A percentile compares a stretch with the other conserved stretches of the same genome.
These are phyloP conservation scores for Venturia effusa DNA, from an alignment of 2,329 filamentous ascomycete species.

Conservation along the genomic window DNA sequence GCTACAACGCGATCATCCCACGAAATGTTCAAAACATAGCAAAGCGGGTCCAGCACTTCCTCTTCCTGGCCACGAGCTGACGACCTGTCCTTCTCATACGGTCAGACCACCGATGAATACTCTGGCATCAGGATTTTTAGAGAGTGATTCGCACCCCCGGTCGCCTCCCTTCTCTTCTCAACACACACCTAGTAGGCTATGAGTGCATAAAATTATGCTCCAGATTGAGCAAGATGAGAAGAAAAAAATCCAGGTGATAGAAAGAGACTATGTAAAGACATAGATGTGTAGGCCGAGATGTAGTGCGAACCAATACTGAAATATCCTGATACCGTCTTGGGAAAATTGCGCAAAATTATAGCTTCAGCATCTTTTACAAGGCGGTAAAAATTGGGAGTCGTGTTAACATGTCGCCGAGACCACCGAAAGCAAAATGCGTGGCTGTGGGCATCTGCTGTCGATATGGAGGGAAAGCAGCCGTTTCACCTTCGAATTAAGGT, in stretches of 20 bases:
- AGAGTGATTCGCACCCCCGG: no score
- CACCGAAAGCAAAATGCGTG: not conserved
- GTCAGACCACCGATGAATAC: not conserved
- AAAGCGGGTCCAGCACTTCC: not conserved
- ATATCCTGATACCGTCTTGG: no score
- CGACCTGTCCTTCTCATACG: not conserved
- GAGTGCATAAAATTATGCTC: no score
- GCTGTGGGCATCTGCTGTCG: not conserved
- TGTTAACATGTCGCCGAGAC: not conserved
- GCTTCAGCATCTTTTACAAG: not conserved
- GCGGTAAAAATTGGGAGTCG: not conserved
- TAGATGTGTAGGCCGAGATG: no score
- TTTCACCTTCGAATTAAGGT: no score
- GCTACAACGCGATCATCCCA: conserved; percentile 13
- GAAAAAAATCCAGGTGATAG: no score
- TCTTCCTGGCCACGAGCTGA: not conserved
- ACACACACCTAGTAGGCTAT: no score
- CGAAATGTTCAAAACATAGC: not conserved
- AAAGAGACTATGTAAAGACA: no score
- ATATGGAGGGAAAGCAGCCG: no score
- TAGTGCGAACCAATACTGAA: no score
- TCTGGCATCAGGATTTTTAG: no score
- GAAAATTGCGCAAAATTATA: not conserved
- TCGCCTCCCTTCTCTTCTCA: no score
- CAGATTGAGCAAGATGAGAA: not conserved